Conservation (phyloP, 2,329 filamentous ascomycete genomes). For the Chaetomium sp. region DNA sequence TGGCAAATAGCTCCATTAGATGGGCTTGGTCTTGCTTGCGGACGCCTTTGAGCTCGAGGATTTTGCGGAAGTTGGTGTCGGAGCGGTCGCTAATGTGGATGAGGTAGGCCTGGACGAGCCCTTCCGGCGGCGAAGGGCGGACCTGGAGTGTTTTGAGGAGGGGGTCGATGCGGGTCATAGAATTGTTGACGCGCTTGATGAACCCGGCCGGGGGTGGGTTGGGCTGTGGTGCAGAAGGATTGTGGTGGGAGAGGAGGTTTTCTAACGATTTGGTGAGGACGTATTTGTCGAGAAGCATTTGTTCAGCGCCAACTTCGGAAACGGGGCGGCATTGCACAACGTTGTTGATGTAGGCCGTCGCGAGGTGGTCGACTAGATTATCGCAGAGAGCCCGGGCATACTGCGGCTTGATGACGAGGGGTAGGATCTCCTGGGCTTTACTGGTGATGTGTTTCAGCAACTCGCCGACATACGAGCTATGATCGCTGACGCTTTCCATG, state of each 20-base stretch:
- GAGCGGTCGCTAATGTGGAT: slow-evolving; percentile 94
- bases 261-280: slow-evolving; percentile 75
- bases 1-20: slow-evolving; percentile 75
- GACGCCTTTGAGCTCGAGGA: slow-evolving; percentile 92
- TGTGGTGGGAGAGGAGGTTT: slow-evolving; percentile 60
- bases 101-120: slow-evolving; percentile 91
- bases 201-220: slow-evolving; percentile 53
- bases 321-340: slow-evolving; percentile 87
- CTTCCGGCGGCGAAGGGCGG: slow-evolving; percentile 82
- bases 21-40: slow-evolving; percentile 74
- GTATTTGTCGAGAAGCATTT: slow-evolving; percentile 96
- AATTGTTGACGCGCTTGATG: slow-evolving; percentile 76
- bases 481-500: slow-evolving; percentile 87
- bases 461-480: slow-evolving; percentile 85
- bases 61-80: slow-evolving; percentile 91
- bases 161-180: slow-evolving; percentile 81
- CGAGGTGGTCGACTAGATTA: slow-evolving; percentile 84
- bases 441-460: slow-evolving; percentile 67
- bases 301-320: slow-evolving; percentile 89
- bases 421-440: slow-evolving; percentile 67
- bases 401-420: slow-evolving; percentile 77
- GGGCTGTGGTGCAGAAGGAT: slow-evolving; percentile 22
- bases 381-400: slow-evolving; percentile 94
- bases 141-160: slow-evolving; percentile 96
- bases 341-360: slow-evolving; percentile 70